These are phyloP conservation scores for Ambrosiella beaveri DNA, from an alignment of 2,329 filamentous ascomycete species.

Conservation along the genomic window DNA sequence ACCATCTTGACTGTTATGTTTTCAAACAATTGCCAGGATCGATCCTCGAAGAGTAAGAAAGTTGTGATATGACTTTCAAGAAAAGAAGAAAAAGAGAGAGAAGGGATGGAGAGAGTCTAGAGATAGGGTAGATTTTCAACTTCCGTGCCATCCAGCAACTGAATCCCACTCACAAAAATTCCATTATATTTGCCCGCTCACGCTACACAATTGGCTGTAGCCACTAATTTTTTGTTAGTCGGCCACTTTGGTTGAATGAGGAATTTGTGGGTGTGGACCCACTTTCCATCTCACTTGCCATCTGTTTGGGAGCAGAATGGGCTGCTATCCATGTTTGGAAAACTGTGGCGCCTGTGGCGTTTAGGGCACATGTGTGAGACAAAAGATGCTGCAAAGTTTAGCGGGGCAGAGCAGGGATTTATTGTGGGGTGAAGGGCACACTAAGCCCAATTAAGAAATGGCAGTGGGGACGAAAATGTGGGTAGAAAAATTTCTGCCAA, in stretches of 20 bases:
- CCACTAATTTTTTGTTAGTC: background rate
- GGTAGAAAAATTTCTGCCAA: conserved; percentile 9
- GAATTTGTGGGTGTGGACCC: conserved; percentile 27
- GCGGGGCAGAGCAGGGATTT: background rate
- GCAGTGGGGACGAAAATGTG: conserved; percentile 7
- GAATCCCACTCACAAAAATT: conserved; percentile 13
- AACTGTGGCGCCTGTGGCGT: conserved; percentile 6
- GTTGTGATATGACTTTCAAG: conserved; percentile 20
- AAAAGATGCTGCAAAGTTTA: background rate
- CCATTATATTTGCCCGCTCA: background rate
- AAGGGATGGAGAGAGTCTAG: conserved; percentile 5
- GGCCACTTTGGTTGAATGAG: conserved; percentile 17
- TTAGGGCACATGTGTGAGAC: conserved; percentile 5
- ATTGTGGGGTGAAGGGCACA: conserved; percentile 20
- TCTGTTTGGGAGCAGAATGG: background rate
- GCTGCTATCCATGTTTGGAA: background rate
- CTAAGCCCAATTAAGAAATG: conserved; percentile 13
- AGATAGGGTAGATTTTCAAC: conserved; percentile 10
- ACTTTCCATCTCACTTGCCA: background rate
- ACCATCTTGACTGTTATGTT: conserved; percentile 42
- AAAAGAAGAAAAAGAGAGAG: conserved; percentile 15
- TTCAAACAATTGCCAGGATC: conserved; percentile 36
- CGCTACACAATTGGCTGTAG: conserved; percentile 13
- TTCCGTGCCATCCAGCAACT: conserved; percentile 10
- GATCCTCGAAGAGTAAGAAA: conserved; percentile 48